Base-by-base conservation (phyloP, 2,329 filamentous ascomycete species). In the Trichoderma pleuroti region DNA sequence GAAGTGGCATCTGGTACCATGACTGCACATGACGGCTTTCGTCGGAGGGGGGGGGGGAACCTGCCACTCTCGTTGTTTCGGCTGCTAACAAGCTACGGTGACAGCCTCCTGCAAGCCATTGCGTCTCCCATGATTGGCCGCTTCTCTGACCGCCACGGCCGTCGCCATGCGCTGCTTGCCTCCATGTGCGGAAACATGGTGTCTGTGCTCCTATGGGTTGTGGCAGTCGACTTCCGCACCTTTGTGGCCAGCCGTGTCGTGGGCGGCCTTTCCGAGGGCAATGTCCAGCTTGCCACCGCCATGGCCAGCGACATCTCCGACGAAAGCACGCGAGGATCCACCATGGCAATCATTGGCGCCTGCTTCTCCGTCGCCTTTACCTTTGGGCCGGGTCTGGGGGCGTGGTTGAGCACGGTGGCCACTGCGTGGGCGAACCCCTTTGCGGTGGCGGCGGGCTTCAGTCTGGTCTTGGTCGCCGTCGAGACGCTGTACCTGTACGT, bases 321-420 rank as follows among this genome's bases (percentile, higher is more conserved):
- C 76, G 92, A 95, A 75, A 87, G 88, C 70, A 92, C 91, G 77
- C 89, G 96, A 32, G 93, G 95, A 26, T 90, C 93, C 24, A 98
- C 96, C 54, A 98, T 99, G 93, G 96, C 96, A 9, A 86, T 99
- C 68, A 95, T 99, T 32, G 96, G 96, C 71, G 94, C 92, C 16
- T 98, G 96, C 83, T 99, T 99, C 83, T 97, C 93, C 72, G 91
- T 99, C 75, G 96, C 96, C 21, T 99, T 99, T 79, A 99, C 96
- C 0, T 97, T 98, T 79, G 96, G 96, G 0, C 96, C 96, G 0
- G 94, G 94, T 11, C 86, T 99, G 9, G 96, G 96, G 72, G 96
- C 96, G 2, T 95, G 90, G 79, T 84, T 99, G 26, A 92, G 93
- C 73, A 91, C 88, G 65, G 89, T 97, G 72, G 89, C 89, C 16